phyloP scores from a whole-genome alignment of 441 rosid species.

The Gossypium gossypioides region DNA sequence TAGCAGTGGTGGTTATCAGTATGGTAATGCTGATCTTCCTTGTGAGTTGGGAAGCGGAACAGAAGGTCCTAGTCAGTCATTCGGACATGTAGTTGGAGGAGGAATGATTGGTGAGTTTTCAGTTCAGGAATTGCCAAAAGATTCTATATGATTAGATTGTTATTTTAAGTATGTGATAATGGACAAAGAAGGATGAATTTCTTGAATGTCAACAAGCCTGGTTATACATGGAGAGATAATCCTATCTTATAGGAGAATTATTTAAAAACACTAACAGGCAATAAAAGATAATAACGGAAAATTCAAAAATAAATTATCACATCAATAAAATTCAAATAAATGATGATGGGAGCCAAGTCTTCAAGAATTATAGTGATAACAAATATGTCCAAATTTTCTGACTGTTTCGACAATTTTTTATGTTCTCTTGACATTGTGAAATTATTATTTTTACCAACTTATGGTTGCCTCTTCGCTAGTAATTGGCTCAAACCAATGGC shows the following conservation, averaged over 20 bases:
- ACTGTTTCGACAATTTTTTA: neutral
- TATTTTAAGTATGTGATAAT: neutral
- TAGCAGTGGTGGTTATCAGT: conserved; percentile 72
- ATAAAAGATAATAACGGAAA: too few relatives aligned
- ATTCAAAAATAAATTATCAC: too few relatives aligned
- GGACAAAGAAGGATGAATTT: too few relatives aligned
- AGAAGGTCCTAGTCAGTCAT: conserved; percentile 60
- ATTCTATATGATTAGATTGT: neutral
- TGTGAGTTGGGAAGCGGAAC: conserved; percentile 98
- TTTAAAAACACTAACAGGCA: too few relatives aligned
- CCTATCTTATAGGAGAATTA: too few relatives aligned
- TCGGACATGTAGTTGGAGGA: conserved; percentile 72
- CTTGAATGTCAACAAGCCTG: too few relatives aligned
- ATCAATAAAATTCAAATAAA: too few relatives aligned
- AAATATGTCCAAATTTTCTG: conserved; percentile 1
- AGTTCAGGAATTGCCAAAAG: neutral
- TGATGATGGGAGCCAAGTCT: neutral
- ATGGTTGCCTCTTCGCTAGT: conserved; percentile 38
- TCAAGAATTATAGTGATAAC: neutral
- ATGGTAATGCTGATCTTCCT: conserved; percentile 86
- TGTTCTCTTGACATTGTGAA: neutral
- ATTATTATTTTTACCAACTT: conserved; percentile 10
- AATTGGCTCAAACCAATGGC: conserved; percentile 88
- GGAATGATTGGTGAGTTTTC: conserved; percentile 77
- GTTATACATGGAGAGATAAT: too few relatives aligned